phyloP scores from a whole-genome alignment of 345 rosid species.

The Corchorus olitorius region DNA sequence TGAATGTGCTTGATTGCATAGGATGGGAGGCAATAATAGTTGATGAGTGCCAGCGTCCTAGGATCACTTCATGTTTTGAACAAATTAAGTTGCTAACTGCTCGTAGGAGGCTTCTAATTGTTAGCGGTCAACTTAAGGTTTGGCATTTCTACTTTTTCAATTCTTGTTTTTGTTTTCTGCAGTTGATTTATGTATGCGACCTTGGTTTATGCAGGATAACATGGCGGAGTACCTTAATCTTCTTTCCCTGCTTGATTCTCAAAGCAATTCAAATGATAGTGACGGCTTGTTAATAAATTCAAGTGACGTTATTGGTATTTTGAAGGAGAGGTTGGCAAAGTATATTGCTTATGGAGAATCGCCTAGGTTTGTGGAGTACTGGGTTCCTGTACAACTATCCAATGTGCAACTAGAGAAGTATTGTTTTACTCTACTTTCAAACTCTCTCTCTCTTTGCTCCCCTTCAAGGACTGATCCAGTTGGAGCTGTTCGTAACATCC shows the following conservation, averaged over 20 bases:
- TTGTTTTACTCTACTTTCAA: conserved; percentile 67
- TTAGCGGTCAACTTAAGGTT: conserved; percentile 54
- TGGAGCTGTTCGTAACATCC: conserved; percentile 61
- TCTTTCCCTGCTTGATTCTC: conserved; percentile 40
- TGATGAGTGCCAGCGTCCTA: conserved; percentile 47
- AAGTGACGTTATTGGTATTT: conserved; percentile 24
- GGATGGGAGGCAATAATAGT: conserved; percentile 57
- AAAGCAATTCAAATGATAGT: conserved; percentile 9
- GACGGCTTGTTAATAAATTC: conserved; percentile 25
- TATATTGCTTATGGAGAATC: conserved; percentile 42
- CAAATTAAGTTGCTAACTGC: conserved; percentile 40
- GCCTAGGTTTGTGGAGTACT: conserved; percentile 70
- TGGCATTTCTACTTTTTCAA: conserved; percentile 13
- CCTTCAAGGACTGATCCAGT: conserved; percentile 54
- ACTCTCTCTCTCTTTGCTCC: conserved; percentile 58
- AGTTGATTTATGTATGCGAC: conserved; percentile 19
- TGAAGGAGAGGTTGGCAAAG: conserved; percentile 44
- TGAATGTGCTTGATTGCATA: conserved; percentile 30
- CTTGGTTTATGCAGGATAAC: conserved; percentile 44
- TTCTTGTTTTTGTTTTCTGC: conserved; percentile 4
- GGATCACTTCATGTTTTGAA: conserved; percentile 31
- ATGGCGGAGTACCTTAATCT: conserved; percentile 32
- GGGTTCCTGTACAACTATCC: conserved; percentile 90
- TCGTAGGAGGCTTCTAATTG: conserved; percentile 48
- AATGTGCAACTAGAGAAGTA: conserved; percentile 89